phyloP scores from a whole-genome alignment of 2,329 filamentous ascomycete species.

The Plenodomus lindquistii region DNA sequence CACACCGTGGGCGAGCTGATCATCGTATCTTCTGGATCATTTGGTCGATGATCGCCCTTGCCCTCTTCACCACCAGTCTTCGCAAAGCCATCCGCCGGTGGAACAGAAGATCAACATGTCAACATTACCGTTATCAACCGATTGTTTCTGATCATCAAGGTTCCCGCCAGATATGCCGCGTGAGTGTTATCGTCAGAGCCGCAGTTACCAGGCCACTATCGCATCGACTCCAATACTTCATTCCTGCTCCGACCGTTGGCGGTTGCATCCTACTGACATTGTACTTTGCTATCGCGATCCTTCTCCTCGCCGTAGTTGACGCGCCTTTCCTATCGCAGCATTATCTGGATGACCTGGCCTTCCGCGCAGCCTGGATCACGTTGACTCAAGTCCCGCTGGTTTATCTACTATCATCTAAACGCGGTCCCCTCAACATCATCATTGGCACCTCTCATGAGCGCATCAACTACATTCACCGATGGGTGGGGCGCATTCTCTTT shows the following conservation, averaged over 20 bases:
- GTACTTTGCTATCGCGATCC: not conserved
- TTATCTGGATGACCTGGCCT: slow-evolving; percentile 35
- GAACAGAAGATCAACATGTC: slow-evolving; percentile 8
- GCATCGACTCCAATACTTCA: not conserved
- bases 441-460: slow-evolving; percentile 26
- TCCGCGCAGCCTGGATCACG: slow-evolving; percentile 36
- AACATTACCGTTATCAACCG: slow-evolving; percentile 1
- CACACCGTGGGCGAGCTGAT: slow-evolving; percentile 23
- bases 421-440: slow-evolving; percentile 26
- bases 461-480: slow-evolving; percentile 30
- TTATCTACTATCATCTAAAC: slow-evolving; percentile 31
- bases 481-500: slow-evolving; percentile 25
- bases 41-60: slow-evolving; percentile 18
- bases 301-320: slow-evolving; percentile 25
- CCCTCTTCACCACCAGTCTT: slow-evolving; percentile 3
- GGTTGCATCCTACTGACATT: slow-evolving; percentile 1
- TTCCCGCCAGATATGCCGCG: not conserved
- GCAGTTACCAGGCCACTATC: not conserved
- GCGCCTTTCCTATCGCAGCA: slow-evolving; percentile 24
- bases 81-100: slow-evolving; percentile 9
- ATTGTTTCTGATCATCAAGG: not conserved
- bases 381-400: slow-evolving; percentile 32
- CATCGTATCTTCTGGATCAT: slow-evolving; percentile 15
- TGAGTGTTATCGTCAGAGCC: not conserved
- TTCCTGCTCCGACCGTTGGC: slow-evolving; percentile 8